phyloP scores from a whole-genome alignment of 305 asterid species.

The Fraxinus baroniana region DNA sequence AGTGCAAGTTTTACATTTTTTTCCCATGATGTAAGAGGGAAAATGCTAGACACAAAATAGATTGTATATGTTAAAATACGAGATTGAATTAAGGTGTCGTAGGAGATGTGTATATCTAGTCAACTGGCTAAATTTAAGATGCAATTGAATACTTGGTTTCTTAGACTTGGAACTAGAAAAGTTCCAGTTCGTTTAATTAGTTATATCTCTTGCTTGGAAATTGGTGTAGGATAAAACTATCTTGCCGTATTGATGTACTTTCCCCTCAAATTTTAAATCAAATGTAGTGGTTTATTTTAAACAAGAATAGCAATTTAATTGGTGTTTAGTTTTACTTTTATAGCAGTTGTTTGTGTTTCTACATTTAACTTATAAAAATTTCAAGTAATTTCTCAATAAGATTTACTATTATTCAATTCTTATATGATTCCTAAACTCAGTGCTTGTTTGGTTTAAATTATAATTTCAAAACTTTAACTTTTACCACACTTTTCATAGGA shows the following conservation, averaged over 20 bases:
- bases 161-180: background rate
- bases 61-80: background rate
- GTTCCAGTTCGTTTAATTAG: background rate
- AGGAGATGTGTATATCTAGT: background rate
- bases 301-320: background rate
- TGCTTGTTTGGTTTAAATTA: background rate
- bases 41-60: background rate
- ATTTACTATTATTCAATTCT: background rate
- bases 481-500: background rate
- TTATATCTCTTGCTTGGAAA: background rate
- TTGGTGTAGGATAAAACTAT: background rate
- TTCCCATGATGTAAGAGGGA: background rate
- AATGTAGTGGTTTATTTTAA: background rate
- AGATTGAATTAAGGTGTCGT: background rate
- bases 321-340: background rate
- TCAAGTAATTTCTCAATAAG: background rate
- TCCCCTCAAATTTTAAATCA: background rate
- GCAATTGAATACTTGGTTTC: background rate
- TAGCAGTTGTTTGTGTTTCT: background rate
- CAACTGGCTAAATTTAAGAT: background rate
- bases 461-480: background rate
- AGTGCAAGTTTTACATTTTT: background rate
- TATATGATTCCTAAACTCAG: background rate
- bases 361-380: background rate
- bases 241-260: background rate